A percentile compares a stretch with the other conserved stretches of the same genome.
Conservation (phyloP, 169 alveolate species). For the Pseudocohnilembus persalinus region DNA sequence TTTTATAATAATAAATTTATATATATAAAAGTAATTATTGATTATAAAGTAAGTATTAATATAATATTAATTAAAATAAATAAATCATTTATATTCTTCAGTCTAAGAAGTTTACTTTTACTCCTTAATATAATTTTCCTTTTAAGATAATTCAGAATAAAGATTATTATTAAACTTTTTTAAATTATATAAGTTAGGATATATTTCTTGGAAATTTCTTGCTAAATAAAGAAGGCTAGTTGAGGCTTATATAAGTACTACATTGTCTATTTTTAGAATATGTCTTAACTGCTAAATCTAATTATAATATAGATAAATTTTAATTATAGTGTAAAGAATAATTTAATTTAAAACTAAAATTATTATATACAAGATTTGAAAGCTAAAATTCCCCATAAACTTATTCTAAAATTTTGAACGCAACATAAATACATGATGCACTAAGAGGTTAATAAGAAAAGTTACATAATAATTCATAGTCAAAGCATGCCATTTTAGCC, state of each 20-base stretch:
- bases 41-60: too few species aligned
- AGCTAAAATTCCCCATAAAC: slow-evolving; percentile 43
- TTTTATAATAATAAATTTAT: too few species aligned
- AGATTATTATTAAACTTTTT: slow-evolving; percentile 39
- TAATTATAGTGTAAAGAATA: too few species aligned
- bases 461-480: slow-evolving; percentile 52
- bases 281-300: slow-evolving; percentile 1
- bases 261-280: slow-evolving; percentile 27
- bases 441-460: slow-evolving; percentile 49
- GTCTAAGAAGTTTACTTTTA: too few species aligned
- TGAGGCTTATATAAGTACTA: slow-evolving; percentile 40
- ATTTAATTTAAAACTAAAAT: slow-evolving; percentile 27
- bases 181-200: slow-evolving; percentile 38
- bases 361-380: slow-evolving; percentile 35
- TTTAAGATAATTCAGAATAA: not conserved
- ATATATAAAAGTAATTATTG: too few species aligned
- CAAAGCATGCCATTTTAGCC: slow-evolving; percentile 65
- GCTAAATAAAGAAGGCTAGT: slow-evolving; percentile 44
- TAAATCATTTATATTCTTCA: too few species aligned
- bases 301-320: too few species aligned
- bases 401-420: slow-evolving; percentile 41
- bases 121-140: too few species aligned
- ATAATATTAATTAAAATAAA: too few species aligned
- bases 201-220: slow-evolving; percentile 46
- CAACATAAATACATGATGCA: slow-evolving; percentile 58